These are phyloP conservation scores for Flueggea neowawraea DNA, from an alignment of 441 rosid species.

Conservation along the genomic window DNA sequence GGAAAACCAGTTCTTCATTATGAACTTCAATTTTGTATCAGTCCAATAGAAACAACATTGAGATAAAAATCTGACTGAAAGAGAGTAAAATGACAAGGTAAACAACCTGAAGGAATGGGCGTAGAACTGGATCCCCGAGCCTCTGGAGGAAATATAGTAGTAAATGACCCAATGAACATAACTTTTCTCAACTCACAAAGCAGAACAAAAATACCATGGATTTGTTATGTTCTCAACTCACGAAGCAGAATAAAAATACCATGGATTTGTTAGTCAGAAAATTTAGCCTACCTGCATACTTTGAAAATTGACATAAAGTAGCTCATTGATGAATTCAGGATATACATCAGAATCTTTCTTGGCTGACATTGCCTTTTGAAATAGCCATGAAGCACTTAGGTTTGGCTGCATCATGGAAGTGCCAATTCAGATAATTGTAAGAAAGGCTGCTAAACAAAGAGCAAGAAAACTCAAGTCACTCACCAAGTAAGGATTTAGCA, in stretches of 20 bases:
- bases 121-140: slow-evolving; percentile 80
- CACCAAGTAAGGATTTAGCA: slow-evolving; percentile 96
- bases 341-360: slow-evolving; percentile 60
- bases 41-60: too few species aligned
- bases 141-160: slow-evolving; percentile 33
- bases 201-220: not conserved
- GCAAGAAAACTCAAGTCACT: slow-evolving; percentile 10
- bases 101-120: slow-evolving; percentile 89
- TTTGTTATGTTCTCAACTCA: not conserved
- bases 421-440: slow-evolving; percentile 8
- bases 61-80: not conserved
- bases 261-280: not conserved
- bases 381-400: slow-evolving; percentile 91
- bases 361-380: slow-evolving; percentile 97
- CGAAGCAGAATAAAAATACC: slow-evolving; percentile 2
- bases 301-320: slow-evolving; percentile 77
- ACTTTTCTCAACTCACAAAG: not conserved
- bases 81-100: not conserved
- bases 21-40: not conserved
- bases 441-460: not conserved
- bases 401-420: slow-evolving; percentile 59
- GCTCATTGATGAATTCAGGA: slow-evolving; percentile 79
- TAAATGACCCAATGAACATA: not conserved
- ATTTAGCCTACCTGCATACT: slow-evolving; percentile 65
- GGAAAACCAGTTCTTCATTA: slow-evolving; percentile 2